These are phyloP conservation scores for Populus euphratica DNA, from an alignment of 345 rosid species.

Conservation along the genomic window DNA sequence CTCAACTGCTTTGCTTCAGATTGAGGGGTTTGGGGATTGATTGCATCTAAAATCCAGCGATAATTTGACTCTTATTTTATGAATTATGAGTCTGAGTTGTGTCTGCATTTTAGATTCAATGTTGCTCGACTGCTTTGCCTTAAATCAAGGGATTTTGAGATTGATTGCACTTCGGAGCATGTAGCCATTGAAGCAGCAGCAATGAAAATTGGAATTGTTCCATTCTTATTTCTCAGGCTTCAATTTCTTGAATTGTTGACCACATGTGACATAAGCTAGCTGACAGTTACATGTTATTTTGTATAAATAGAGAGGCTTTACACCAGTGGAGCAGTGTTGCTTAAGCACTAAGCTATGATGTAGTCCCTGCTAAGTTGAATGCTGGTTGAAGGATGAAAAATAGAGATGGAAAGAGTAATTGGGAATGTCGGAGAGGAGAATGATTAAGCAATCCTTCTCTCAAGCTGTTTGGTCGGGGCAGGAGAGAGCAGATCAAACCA, in stretches of 20 bases:
- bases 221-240: background rate
- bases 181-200: background rate
- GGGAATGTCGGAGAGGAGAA: background rate
- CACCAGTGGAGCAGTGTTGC: background rate
- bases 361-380: background rate
- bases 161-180: background rate
- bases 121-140: background rate
- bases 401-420: background rate
- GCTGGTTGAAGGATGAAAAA: background rate
- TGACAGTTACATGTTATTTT: background rate
- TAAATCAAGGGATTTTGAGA: background rate
- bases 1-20: background rate
- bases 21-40: background rate
- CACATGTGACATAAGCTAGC: background rate
- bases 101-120: background rate
- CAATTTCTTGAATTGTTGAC: background rate
- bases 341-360: background rate
- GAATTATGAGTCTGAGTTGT: background rate
- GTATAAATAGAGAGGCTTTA: background rate
- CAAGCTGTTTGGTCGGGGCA: background rate
- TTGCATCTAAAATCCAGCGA: background rate
- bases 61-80: too few species aligned
- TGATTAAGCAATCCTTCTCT: background rate
- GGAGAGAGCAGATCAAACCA: background rate
- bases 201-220: background rate